These are phyloP conservation scores for Globisporangium rhizosaccharum DNA, from an alignment of 352 stramenopile genomes.

Conservation along the genomic window DNA sequence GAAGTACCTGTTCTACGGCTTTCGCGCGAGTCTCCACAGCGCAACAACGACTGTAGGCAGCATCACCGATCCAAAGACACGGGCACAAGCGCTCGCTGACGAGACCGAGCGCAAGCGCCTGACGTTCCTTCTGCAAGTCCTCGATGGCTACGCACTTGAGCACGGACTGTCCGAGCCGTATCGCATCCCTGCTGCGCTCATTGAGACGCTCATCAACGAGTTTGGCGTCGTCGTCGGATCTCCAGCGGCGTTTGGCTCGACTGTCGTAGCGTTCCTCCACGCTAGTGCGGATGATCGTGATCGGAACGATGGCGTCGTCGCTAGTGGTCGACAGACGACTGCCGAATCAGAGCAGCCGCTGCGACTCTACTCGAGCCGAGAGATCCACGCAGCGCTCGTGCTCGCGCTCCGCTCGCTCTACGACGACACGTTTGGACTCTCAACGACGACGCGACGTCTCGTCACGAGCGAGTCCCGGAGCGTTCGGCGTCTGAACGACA, in stretches of 20 bases:
- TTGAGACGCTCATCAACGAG: slow-evolving; percentile 45
- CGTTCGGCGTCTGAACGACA: not conserved
- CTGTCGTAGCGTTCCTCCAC: slow-evolving; percentile 28
- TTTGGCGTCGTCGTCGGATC: slow-evolving; percentile 64
- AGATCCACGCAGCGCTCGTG: slow-evolving; percentile 52
- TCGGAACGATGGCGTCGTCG: not conserved
- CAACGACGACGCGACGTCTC: slow-evolving; percentile 24
- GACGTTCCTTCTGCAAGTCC: slow-evolving; percentile 62
- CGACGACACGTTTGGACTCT: slow-evolving; percentile 60
- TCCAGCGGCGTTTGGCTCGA: slow-evolving; percentile 35
- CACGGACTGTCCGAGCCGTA: slow-evolving; percentile 33
- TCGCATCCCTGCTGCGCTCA: slow-evolving; percentile 23
- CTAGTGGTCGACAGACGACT: not conserved
- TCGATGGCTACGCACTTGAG: slow-evolving; percentile 44
- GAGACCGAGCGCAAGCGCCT: slow-evolving; percentile 43
- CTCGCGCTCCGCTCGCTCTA: slow-evolving; percentile 47
- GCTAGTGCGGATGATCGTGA: not conserved
- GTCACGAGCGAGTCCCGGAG: not conserved
- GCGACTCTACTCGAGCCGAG: slow-evolving; percentile 22
- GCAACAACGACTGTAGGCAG: slow-evolving; percentile 7
- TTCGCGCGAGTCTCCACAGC: slow-evolving; percentile 54
- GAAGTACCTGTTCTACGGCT: slow-evolving; percentile 59
- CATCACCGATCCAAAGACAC: slow-evolving; percentile 41
- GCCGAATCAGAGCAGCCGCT: not conserved
- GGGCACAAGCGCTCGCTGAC: slow-evolving; percentile 25